A percentile compares a stretch with the other conserved stretches of the same genome.
Conservation (phyloP, 305 asterid genomes). For the Plantago rigida region DNA sequence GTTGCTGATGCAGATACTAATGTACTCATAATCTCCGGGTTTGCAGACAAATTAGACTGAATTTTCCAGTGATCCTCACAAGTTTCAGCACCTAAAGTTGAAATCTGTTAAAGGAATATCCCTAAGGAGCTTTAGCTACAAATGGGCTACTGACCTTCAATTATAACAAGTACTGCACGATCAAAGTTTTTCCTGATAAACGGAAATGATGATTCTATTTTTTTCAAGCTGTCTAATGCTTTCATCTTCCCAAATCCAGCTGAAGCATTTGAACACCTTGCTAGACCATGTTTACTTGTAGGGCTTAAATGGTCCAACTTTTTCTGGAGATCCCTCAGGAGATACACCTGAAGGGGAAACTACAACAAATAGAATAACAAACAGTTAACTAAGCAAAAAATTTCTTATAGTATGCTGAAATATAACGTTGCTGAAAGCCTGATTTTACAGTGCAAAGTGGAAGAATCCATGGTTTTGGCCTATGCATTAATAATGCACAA, state of each 20-base stretch:
- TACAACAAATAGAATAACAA: constrained; percentile 31
- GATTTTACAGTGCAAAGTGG: constrained; percentile 10
- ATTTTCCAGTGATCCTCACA: constrained; percentile 74
- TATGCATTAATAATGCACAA: not conserved
- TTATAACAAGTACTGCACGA: constrained; percentile 42
- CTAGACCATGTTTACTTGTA: constrained; percentile 40
- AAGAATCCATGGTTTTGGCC: not conserved
- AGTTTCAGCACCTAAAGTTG: constrained; percentile 45
- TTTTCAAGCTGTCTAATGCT: constrained; percentile 37
- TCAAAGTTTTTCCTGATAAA: constrained; percentile 53
- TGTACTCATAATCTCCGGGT: constrained; percentile 45
- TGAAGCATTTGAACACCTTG: constrained; percentile 34
- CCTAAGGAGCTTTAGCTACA: constrained; percentile 21
- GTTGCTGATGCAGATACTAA: constrained; percentile 38
- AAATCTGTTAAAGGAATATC: constrained; percentile 29
- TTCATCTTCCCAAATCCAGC: constrained; percentile 41
- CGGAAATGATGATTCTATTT: constrained; percentile 50
- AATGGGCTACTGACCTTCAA: constrained; percentile 43
- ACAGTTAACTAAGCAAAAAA: not conserved
- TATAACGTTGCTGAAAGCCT: constrained; percentile 17
- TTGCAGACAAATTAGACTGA: constrained; percentile 53
- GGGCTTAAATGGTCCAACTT: constrained; percentile 55
- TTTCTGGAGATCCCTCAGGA: constrained; percentile 67
- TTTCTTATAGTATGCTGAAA: constrained; percentile 3
- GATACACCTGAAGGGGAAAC: constrained; percentile 75